Evolutionary conservation across 1,284 basidiomycete genomes (phyloP), one percentile per base, ranked within the genome.

Genomic region (Neonothopanus nambi): DNA sequence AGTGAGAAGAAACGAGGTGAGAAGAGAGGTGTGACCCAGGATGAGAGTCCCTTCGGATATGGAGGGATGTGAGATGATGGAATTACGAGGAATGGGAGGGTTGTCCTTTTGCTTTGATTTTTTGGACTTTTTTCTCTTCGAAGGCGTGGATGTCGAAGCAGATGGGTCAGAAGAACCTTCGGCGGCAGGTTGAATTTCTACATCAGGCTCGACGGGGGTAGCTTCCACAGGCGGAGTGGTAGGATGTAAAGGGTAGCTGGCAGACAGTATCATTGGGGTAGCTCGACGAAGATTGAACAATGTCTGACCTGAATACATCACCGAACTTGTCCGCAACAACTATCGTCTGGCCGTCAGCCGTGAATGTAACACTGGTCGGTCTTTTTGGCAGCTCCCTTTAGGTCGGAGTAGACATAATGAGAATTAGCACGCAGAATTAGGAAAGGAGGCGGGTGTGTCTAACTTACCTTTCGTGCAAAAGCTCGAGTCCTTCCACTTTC

Each of bases 281-380:
- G 46, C 30, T 8, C 15, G 42, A 39, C 12, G 40, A 47, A 28
- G 41, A n/a, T 44, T 8, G 26, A 8, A 17, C 5, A 1, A 17
- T 21, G 57, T 71, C 46, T 13, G 52, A 86, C 89, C 82, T 83
- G 71, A 91, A 92, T 15, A 93, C 78, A 62, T 94, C 92, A 0
- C 92, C 91, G 60, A 93, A 93, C 66, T 93, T 93, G 70, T 94
- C 92, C n/a, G 85, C 80, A 13, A 84, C 82, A 13, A 90, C 71
- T 59, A 89, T 84, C 13, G 74, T 83, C 57, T 84, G 74, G 0
- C 75, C 75, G 48, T 84, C 76, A 13, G 65, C 70, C 0, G 82
- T 84, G 61, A 93, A 83, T 1, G 65, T 63, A 36, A 93, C 66
- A 1, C 73, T 75, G 0, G 89, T 91, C 0, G 90, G 81, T 57